phyloP scores from a whole-genome alignment of 352 stramenopile species.

The Pseudoperonospora humuli region DNA sequence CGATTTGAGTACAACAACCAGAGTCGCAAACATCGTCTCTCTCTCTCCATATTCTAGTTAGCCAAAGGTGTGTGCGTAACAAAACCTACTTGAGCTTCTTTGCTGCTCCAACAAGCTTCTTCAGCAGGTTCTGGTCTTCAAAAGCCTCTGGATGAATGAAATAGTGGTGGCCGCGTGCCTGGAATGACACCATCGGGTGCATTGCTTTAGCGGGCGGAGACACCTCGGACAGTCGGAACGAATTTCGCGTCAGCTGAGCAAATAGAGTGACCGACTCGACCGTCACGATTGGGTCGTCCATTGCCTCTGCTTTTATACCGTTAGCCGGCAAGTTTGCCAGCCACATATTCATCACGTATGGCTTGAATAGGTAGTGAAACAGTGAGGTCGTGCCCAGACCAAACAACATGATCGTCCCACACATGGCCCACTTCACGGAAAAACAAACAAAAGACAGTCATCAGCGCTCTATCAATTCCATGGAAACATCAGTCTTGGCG shows the following conservation, averaged over 20 bases:
- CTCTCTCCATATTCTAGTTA: neutral
- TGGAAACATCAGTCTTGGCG: neutral
- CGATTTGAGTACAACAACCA: too few species aligned
- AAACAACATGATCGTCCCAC: constrained; percentile 84
- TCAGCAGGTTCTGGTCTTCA: constrained; percentile 45
- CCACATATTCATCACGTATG: constrained; percentile 83
- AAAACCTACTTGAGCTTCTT: constrained; percentile 14
- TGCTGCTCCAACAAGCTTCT: constrained; percentile 31
- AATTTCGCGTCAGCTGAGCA: constrained; percentile 37
- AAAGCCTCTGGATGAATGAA: constrained; percentile 80
- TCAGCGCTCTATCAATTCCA: neutral
- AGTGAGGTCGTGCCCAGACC: constrained; percentile 73
- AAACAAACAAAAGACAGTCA: neutral
- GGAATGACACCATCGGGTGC: constrained; percentile 82
- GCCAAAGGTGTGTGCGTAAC: neutral
- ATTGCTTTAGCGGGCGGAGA: constrained; percentile 45
- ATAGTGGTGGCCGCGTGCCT: constrained; percentile 52
- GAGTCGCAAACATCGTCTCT: neutral
- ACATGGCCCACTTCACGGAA: constrained; percentile 75
- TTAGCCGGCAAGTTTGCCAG: constrained; percentile 10
- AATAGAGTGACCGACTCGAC: constrained; percentile 71
- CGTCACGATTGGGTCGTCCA: constrained; percentile 34
- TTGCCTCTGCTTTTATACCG: constrained; percentile 2
- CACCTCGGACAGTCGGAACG: constrained; percentile 60
- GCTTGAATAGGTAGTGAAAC: constrained; percentile 83